Evolutionary conservation across 805 yeast genomes (phyloP), one percentile per base, ranked within the genome.

Genomic region (Candida piceae): DNA sequence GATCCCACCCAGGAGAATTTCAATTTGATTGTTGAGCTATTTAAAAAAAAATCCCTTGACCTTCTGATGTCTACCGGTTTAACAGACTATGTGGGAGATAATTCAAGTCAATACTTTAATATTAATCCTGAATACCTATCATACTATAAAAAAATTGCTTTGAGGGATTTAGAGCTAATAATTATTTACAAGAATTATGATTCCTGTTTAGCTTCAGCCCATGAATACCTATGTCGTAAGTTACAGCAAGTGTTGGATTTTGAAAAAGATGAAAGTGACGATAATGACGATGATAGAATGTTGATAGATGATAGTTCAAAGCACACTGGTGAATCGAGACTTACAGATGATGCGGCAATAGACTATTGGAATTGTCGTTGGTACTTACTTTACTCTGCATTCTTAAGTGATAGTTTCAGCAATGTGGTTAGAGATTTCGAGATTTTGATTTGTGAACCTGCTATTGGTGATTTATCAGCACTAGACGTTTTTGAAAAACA

Each of bases 291-390:
- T 28, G 47, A 42, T 18, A 35, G 37, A 25, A 45, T 41, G 42
- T 31, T 33, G 18, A 30, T 38, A n/a, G 44, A 42, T 25, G 47
- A 40, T 24, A 34, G 16, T 15, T 31, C 40, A 6, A 26, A 21
- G 22, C 11, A 33, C 6, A 23, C 5, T 17, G 11, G n/a, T 10
- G 36, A 35, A 8, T 15, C 28, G 11, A 27, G 18, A n/a, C 27
- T 51, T 13, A 35, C 35, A 7, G 26, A 18, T 7, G 48, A 47
- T 5, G 60, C 53, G 29, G 38, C 48, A 7, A 38, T 48, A 3
- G 42, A 56, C 4, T 59, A 55, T 38, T 60, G 56, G 55, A 52
- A 46, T 12, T 50, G 61, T 22, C 46, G 57, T 15, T 58, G 60
- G 60, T 41, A 46, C 27, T 28, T 57, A 13, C 10, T 60, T 5